Evolutionary conservation across 164 flowering plant genomes (phyloP).

Genomic region (Akebia trifoliata): DNA sequence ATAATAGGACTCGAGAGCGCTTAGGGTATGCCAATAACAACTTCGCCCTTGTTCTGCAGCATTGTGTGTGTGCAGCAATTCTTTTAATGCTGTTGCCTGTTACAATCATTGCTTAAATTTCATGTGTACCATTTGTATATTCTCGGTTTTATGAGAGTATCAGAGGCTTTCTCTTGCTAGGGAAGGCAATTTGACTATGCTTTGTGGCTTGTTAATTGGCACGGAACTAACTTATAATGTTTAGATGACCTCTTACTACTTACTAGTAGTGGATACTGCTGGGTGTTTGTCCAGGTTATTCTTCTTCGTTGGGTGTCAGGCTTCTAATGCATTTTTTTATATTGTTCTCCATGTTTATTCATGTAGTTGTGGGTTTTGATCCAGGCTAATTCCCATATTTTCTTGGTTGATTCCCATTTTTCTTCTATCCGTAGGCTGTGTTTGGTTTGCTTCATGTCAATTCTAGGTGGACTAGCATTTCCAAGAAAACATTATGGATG

Average conservation of each 20-base stretch:
- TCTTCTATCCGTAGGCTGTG: too few species aligned
- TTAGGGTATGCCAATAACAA: constrained; percentile 45
- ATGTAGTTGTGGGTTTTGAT: not conserved
- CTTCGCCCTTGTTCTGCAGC: not conserved
- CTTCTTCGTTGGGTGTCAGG: not conserved
- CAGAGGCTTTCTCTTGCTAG: not conserved
- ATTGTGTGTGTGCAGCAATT: not conserved
- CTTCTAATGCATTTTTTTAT: not conserved
- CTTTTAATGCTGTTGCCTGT: not conserved
- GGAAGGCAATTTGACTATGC: not conserved
- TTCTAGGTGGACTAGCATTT: too few species aligned
- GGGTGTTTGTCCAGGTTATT: not conserved
- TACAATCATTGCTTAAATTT: not conserved
- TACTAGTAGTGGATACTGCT: not conserved
- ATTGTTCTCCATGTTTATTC: not conserved
- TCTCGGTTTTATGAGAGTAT: too few species aligned
- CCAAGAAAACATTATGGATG: too few species aligned
- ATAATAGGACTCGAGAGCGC: constrained; percentile 71
- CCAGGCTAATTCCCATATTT: too few species aligned
- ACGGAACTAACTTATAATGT: not conserved
- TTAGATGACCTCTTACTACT: not conserved
- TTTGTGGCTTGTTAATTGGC: too few species aligned
- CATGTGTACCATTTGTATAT: not conserved
- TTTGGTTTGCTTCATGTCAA: too few species aligned
- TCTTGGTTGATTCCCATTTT: too few species aligned